A percentile compares a stretch with the other conserved stretches of the same genome.
These are phyloP conservation scores for Didymella pinodella DNA, from an alignment of 2,329 filamentous ascomycete species.

Conservation along the genomic window DNA sequence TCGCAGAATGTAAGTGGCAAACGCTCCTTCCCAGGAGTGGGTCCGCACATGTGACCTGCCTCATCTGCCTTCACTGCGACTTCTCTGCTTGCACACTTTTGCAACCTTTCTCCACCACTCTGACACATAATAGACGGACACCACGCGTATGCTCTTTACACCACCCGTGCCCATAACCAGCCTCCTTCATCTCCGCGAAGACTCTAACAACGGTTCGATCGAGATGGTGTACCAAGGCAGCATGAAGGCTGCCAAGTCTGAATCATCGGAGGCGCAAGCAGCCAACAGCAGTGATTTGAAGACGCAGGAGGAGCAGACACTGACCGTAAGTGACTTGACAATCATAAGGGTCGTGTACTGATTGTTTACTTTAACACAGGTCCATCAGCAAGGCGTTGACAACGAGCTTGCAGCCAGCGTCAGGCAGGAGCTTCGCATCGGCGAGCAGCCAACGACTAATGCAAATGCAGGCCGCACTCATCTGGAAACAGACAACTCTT, in stretches of 20 bases:
- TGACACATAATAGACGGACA: constrained; percentile 36
- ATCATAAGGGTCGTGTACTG: background rate
- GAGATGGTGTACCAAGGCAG: constrained; percentile 39
- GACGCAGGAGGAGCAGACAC: constrained; percentile 4
- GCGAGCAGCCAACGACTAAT: constrained; percentile 8
- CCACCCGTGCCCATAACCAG: constrained; percentile 22
- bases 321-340: background rate
- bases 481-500: constrained; percentile 32
- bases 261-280: constrained; percentile 22
- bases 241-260: constrained; percentile 31
- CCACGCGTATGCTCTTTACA: constrained; percentile 34
- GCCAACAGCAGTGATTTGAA: constrained; percentile 6
- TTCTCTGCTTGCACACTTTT: background rate
- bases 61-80: constrained; percentile 15
- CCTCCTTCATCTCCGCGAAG: constrained; percentile 16
- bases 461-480: constrained; percentile 7
- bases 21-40: constrained; percentile 25
- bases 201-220: constrained; percentile 32
- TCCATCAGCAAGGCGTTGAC: constrained; percentile 17
- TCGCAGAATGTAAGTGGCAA: constrained; percentile 45
- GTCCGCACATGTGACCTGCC: constrained; percentile 7
- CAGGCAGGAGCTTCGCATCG: constrained; percentile 34
- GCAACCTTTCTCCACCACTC: background rate
- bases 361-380: background rate
- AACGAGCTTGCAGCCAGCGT: constrained; percentile 22